A percentile compares a stretch with the other conserved stretches of the same genome.
phyloP scores from a whole-genome alignment of 2,329 filamentous ascomycete genomes.

The Pyrenophora tritici-repentis region DNA sequence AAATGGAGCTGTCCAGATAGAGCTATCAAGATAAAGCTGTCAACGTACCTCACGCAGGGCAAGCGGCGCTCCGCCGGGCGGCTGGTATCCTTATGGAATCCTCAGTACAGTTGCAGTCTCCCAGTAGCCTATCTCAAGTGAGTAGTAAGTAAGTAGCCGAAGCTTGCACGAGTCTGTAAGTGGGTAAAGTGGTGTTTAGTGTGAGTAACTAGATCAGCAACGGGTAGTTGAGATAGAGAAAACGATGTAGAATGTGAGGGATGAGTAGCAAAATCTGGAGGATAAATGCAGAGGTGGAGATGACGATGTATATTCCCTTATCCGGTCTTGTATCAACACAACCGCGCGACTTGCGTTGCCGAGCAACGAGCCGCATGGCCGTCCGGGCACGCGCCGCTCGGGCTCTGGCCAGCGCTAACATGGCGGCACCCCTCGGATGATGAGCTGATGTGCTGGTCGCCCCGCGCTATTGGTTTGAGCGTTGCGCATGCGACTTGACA shows the following conservation, averaged over 20 bases:
- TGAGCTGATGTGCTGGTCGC: conserved; percentile 6
- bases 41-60: conserved; percentile 77
- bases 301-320: conserved; percentile 33
- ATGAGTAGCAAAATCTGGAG: conserved; percentile 29
- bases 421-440: conserved; percentile 4
- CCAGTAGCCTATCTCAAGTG: conserved; percentile 45
- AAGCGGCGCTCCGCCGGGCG: conserved; percentile 79
- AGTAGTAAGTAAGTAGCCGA: conserved; percentile 44
- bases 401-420: not conserved
- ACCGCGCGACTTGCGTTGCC: conserved; percentile 25
- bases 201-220: conserved; percentile 13
- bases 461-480: not conserved
- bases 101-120: conserved; percentile 51
- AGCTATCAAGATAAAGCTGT: not conserved
- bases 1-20: not conserved
- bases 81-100: conserved; percentile 53
- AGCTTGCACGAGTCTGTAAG: conserved; percentile 30
- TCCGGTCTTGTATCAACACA: conserved; percentile 34
- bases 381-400: not conserved
- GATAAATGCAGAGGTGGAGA: conserved; percentile 31
- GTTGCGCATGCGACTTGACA: not conserved
- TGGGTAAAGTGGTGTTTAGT: conserved; percentile 11
- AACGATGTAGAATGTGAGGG: conserved; percentile 30
- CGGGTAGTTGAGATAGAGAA: conserved; percentile 26
- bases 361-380: conserved; percentile 30